Base-by-base conservation (phyloP, 768 basidiomycete species). In the Hygrophoropsis aurantiaca region DNA sequence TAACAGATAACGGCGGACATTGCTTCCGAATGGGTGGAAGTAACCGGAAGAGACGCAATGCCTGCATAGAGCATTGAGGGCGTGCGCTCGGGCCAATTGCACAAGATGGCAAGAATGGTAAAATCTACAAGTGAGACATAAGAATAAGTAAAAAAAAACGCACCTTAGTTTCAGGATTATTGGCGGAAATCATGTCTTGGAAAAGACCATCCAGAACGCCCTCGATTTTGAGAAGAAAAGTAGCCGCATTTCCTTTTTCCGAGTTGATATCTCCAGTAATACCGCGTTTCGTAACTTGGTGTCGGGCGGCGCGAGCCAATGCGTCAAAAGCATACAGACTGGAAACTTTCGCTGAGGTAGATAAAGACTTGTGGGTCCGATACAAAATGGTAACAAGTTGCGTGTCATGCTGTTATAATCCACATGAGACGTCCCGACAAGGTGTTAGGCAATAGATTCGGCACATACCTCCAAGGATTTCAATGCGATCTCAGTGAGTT, bases 251-350 rank as follows among this genome's bases (percentile, higher is more conserved):
- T 53, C 87, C 87, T 51, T 77, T 78, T 42, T 66, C 68, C 32
- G 78, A 69, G 47, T 75, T 77, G 40, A 75, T 56, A 57, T 86
- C 81, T 54, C 74, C 79, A 53, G 78, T 72, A 21, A 82, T 61
- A 42, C 75, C 73, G 43, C 80, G 78, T 64, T 93, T 94, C 58
- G 72, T 82, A 37, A 74, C 81, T 39, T 82, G 75, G 49, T 74
- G 73, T 49, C 83, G 78, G 16, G 92, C 91, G 15, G 86, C 93
- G 48, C 95, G 84, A 35, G 91, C 81, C 51, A 99, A 77, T 16
- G 94, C 90, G 69, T 99, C 94, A 62, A 99, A 90, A 33, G 87
- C 83, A 68, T 98, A 99, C 41, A 99, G 75, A 69, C 92, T 93
- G 32, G 81, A 83, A 49, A 94, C 80, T 64, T 97, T 95, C 52